phyloP scores from a whole-genome alignment of 2,329 filamentous ascomycete genomes.

The Didymella pomorum region DNA sequence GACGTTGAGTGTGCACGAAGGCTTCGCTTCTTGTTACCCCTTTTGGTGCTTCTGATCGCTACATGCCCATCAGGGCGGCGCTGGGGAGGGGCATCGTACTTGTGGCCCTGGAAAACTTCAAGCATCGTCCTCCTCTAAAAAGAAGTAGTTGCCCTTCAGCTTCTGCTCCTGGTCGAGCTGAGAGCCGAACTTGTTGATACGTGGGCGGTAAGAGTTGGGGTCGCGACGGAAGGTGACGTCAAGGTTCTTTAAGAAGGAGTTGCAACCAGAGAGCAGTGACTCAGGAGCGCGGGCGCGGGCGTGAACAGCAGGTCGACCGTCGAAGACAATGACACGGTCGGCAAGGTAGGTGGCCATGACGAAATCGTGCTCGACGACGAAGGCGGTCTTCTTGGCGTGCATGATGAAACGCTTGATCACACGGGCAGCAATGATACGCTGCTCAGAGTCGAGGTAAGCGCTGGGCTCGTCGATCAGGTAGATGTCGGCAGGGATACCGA shows the following conservation, averaged over 20 bases:
- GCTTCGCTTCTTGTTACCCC: slow-evolving; percentile 47
- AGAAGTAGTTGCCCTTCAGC: slow-evolving; percentile 92
- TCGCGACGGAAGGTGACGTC: slow-evolving; percentile 99
- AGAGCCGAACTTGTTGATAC: slow-evolving; percentile 97
- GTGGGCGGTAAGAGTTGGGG: slow-evolving; percentile 91
- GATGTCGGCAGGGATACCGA: slow-evolving; percentile 94
- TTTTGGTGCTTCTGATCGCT: slow-evolving; percentile 48
- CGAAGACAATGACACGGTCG: slow-evolving; percentile 98
- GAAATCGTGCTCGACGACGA: slow-evolving; percentile 99
- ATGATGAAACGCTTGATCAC: slow-evolving; percentile 99
- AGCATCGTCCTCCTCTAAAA: slow-evolving; percentile 89
- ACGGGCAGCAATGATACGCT: slow-evolving; percentile 95
- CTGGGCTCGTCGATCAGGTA: slow-evolving; percentile 95
- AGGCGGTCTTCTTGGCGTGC: slow-evolving; percentile 99
- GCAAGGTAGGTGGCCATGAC: slow-evolving; percentile 89
- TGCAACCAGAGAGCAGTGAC: slow-evolving; percentile 93
- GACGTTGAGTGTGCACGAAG: slow-evolving; percentile 44
- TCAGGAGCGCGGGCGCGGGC: slow-evolving; percentile 89
- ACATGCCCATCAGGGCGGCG: slow-evolving; percentile 53
- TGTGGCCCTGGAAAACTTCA: slow-evolving; percentile 69
- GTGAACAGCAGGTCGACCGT: slow-evolving; percentile 88
- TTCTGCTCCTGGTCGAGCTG: slow-evolving; percentile 99
- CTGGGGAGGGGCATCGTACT: slow-evolving; percentile 49
- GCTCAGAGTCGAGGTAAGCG: slow-evolving; percentile 93
- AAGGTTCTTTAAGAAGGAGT: slow-evolving; percentile 93